Percentiles rank a stretch among this genome's conserved stretches.
Evolutionary conservation across 2,329 filamentous ascomycete genomes (phyloP).

Genomic region (Davidsoniella virescens): DNA sequence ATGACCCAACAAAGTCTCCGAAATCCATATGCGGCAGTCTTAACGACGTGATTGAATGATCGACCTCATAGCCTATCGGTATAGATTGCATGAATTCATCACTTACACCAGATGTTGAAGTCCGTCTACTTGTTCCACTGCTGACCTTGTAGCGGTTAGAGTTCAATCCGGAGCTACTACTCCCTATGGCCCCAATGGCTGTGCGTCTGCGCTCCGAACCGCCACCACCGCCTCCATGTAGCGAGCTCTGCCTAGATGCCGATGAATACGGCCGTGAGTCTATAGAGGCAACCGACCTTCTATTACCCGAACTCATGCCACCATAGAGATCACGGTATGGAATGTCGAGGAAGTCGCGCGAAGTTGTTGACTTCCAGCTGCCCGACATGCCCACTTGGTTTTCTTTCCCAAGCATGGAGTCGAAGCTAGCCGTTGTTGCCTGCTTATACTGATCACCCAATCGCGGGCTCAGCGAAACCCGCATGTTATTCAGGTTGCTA

Average conservation of each 20-base stretch:
- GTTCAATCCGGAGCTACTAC: too few relatives aligned
- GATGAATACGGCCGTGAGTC: conserved; percentile 7
- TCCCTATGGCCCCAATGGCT: too few relatives aligned
- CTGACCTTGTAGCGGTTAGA: too few relatives aligned
- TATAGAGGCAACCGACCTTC: background rate
- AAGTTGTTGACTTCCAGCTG: conserved; percentile 10
- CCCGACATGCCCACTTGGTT: background rate
- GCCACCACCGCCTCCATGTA: background rate
- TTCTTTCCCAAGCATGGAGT: conserved; percentile 10
- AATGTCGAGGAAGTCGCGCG: conserved; percentile 7
- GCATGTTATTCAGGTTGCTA: conserved; percentile 4
- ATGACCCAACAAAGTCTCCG: background rate
- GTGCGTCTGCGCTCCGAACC: conserved; percentile 1
- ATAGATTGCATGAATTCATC: conserved; percentile 12
- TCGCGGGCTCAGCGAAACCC: background rate
- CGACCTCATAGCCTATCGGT: conserved; percentile 8
- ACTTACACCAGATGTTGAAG: conserved; percentile 4
- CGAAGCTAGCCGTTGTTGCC: background rate
- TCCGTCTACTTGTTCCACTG: conserved; percentile 5
- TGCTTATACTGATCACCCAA: conserved; percentile 4
- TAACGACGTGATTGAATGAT: background rate
- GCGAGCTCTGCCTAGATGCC: background rate
- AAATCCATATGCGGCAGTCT: conserved; percentile 6
- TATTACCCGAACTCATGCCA: background rate
- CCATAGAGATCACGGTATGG: conserved; percentile 11